These are phyloP conservation scores for Creolimax fragrantissima DNA, from an alignment of 78 protist genomes.

Conservation along the genomic window DNA sequence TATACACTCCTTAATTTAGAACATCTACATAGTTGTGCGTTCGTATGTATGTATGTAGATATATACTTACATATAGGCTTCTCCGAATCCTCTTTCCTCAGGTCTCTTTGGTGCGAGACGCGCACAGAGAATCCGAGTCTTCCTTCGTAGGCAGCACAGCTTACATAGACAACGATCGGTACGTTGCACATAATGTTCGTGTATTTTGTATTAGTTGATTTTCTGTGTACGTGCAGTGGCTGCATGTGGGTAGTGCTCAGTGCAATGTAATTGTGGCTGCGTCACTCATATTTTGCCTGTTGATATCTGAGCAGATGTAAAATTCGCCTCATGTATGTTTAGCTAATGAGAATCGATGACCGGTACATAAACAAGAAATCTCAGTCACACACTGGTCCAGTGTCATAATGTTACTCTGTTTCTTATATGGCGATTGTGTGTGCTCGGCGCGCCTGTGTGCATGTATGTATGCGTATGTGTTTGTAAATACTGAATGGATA, in stretches of 20 bases:
- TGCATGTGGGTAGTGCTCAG: too few relatives aligned
- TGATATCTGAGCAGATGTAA: background rate
- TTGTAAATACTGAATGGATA: background rate
- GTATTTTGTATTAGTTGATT: too few relatives aligned
- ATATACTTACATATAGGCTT: background rate
- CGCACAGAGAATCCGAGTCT: background rate
- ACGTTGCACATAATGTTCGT: background rate
- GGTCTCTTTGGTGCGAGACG: background rate
- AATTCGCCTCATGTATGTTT: background rate
- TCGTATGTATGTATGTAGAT: background rate
- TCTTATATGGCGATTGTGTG: too few relatives aligned
- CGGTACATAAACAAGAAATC: too few relatives aligned
- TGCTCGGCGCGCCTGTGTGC: background rate
- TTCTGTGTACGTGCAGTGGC: too few relatives aligned
- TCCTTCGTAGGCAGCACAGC: background rate
- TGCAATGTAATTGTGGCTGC: too few relatives aligned
- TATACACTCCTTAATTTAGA: too few relatives aligned
- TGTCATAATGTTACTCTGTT: too few relatives aligned
- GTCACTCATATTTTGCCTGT: background rate
- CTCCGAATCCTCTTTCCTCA: background rate
- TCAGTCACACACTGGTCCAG: too few relatives aligned
- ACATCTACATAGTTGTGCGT: too few relatives aligned
- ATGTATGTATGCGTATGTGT: background rate
- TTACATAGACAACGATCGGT: background rate
- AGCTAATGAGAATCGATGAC: too few relatives aligned